phyloP scores from a whole-genome alignment of 768 basidiomycete species.

The Tulasnella sp. region DNA sequence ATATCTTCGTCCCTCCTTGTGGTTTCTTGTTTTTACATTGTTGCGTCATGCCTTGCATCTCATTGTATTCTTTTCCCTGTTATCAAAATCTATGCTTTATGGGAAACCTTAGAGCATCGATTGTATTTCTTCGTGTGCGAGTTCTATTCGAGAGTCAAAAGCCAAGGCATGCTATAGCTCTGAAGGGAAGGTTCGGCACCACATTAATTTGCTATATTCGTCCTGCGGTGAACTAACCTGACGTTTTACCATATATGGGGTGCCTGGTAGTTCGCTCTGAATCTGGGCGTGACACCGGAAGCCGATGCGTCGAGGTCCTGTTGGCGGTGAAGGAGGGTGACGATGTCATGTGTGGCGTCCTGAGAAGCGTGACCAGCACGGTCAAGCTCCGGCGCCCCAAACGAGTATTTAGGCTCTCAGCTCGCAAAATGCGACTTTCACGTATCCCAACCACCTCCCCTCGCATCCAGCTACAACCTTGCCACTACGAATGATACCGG shows the following conservation, averaged over 20 bases:
- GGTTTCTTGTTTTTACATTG: slow-evolving; percentile 5
- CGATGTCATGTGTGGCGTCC: slow-evolving; percentile 8
- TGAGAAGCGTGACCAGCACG: background rate
- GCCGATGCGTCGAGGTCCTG: background rate
- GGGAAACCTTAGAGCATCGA: slow-evolving; percentile 10
- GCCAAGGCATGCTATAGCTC: no score
- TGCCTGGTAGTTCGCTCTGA: background rate
- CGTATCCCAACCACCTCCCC: background rate
- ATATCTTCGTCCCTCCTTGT: slow-evolving; percentile 15
- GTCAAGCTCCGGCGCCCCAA: background rate
- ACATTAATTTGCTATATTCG: no score
- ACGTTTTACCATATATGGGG: background rate
- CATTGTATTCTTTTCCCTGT: slow-evolving; percentile 15
- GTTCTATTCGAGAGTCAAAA: background rate
- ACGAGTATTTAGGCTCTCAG: slow-evolving; percentile 3
- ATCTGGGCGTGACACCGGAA: background rate
- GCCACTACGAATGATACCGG: background rate
- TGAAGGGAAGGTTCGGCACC: no score
- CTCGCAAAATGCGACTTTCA: background rate
- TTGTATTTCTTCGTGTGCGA: background rate
- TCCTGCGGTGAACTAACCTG: background rate
- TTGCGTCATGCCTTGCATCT: slow-evolving; percentile 14
- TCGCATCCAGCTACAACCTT: background rate
- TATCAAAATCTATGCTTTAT: slow-evolving; percentile 20
- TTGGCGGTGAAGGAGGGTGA: background rate